A percentile compares a stretch with the other conserved stretches of the same genome.
phyloP scores from a whole-genome alignment of 805 yeast genomes.

The Ogataea parapolymorpha region DNA sequence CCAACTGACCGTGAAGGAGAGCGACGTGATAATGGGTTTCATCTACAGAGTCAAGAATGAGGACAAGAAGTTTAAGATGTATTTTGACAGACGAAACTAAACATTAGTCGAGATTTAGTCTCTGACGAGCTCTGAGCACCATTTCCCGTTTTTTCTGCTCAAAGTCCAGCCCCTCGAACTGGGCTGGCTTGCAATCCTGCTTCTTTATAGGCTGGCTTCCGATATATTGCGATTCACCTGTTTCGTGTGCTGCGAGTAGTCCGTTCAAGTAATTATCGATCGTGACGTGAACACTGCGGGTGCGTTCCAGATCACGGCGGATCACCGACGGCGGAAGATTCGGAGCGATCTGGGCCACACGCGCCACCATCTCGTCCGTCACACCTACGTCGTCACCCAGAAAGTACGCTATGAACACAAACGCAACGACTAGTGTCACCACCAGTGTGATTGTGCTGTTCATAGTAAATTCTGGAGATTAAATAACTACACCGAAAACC shows the following conservation, averaged over 20 bases:
- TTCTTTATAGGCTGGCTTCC: neutral
- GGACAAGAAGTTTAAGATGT: slow-evolving; percentile 37
- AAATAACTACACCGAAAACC: neutral
- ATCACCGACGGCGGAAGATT: slow-evolving; percentile 66
- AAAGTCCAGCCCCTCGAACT: slow-evolving; percentile 42
- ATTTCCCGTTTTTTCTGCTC: slow-evolving; percentile 51
- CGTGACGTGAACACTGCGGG: slow-evolving; percentile 80
- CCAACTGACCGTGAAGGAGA: slow-evolving; percentile 59
- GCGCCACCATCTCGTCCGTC: slow-evolving; percentile 73
- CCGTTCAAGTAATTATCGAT: slow-evolving; percentile 62
- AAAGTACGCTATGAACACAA: slow-evolving; percentile 60
- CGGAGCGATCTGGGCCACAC: slow-evolving; percentile 83
- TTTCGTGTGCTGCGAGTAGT: neutral
- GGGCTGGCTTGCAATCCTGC: slow-evolving; percentile 1
- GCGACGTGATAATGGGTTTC: slow-evolving; percentile 84
- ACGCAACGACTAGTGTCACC: slow-evolving; percentile 46
- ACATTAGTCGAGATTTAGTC: slow-evolving; percentile 25
- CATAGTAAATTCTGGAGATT: slow-evolving; percentile 12
- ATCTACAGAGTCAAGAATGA: slow-evolving; percentile 81
- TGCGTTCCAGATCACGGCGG: slow-evolving; percentile 63
- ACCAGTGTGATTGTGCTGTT: slow-evolving; percentile 48
- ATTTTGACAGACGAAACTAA: slow-evolving; percentile 30
- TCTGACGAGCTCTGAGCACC: slow-evolving; percentile 59
- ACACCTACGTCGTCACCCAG: slow-evolving; percentile 31
- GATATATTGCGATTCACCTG: neutral